Evolutionary conservation across 2,329 filamentous ascomycete species (phyloP).

Genomic region (Dactylella cylindrospora): DNA sequence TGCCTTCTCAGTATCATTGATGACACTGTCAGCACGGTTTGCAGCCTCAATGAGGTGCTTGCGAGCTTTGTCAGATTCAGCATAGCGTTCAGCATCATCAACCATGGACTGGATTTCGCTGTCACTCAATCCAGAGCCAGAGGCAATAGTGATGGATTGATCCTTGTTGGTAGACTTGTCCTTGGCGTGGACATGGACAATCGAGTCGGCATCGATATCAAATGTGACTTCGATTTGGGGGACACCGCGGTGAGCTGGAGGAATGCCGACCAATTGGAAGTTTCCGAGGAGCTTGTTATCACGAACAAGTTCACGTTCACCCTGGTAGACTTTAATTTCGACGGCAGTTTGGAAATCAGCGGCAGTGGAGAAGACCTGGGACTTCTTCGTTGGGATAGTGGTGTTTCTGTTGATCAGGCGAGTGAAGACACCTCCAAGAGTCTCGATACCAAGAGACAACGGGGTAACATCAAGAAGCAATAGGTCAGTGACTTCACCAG

Average conservation of each 20-base stretch:
- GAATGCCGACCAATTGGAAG: slow-evolving; percentile 98
- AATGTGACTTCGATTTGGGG: slow-evolving; percentile 98
- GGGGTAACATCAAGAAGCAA: slow-evolving; percentile 94
- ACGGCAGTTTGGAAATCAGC: slow-evolving; percentile 98
- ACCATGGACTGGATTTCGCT: slow-evolving; percentile 97
- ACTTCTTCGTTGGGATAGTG: slow-evolving; percentile 99
- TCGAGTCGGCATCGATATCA: slow-evolving; percentile 96
- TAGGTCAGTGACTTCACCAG: slow-evolving; percentile 94
- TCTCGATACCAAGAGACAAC: slow-evolving; percentile 96
- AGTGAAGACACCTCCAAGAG: slow-evolving; percentile 95
- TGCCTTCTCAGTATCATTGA: slow-evolving; percentile 98
- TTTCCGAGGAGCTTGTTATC: slow-evolving; percentile 99
- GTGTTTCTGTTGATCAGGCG: slow-evolving; percentile 99
- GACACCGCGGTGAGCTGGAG: slow-evolving; percentile 91
- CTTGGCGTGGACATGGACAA: slow-evolving; percentile 96
- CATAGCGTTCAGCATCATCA: slow-evolving; percentile 94
- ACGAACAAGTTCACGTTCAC: slow-evolving; percentile 96
- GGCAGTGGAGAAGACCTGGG: slow-evolving; percentile 94
- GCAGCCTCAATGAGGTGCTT: slow-evolving; percentile 92
- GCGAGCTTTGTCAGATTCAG: slow-evolving; percentile 92
- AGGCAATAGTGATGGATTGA: slow-evolving; percentile 98
- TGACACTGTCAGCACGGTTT: slow-evolving; percentile 93
- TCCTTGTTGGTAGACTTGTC: slow-evolving; percentile 99
- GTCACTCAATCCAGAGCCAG: slow-evolving; percentile 93
- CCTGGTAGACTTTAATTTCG: slow-evolving; percentile 99